Conservation (phyloP, 176 grass and related monocot genomes). For the Avena insularis region DNA sequence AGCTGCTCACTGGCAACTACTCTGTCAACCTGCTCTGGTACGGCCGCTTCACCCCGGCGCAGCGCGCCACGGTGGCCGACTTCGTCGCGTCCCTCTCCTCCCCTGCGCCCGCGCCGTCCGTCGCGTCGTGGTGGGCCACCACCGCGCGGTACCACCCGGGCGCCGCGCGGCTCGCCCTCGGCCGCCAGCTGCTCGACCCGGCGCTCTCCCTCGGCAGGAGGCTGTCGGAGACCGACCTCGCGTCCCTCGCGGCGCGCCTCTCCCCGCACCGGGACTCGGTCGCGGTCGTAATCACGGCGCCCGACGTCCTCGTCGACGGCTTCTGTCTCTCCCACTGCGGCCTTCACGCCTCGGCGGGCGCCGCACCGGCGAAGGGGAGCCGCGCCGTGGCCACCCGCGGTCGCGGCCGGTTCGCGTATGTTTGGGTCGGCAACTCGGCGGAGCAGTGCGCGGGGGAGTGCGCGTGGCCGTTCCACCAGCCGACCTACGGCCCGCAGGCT, state of each 20-base stretch:
- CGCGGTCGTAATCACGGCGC: conserved; percentile 53
- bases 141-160: conserved; percentile 66
- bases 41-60: conserved; percentile 60
- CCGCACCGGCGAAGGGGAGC: background rate
- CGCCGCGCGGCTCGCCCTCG: conserved; percentile 58
- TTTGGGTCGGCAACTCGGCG: conserved; percentile 65
- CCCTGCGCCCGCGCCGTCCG: conserved; percentile 42
- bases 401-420: conserved; percentile 57
- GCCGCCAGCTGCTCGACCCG: conserved; percentile 60
- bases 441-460: conserved; percentile 70
- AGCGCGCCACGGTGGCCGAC: conserved; percentile 71
- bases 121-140: conserved; percentile 69
- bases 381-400: background rate
- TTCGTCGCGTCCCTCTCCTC: conserved; percentile 69
- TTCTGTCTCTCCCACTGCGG: conserved; percentile 81
- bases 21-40: conserved; percentile 82
- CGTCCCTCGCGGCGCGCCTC: conserved; percentile 53
- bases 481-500: conserved; percentile 59
- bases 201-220: conserved; percentile 47
- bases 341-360: conserved; percentile 49
- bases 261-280: conserved; percentile 65
- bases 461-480: conserved; percentile 81
- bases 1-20: conserved; percentile 71
- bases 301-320: conserved; percentile 65
- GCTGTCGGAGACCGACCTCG: conserved; percentile 48